Base-by-base conservation (phyloP, 345 rosid genomes). In the Tarenaya hassleriana region DNA sequence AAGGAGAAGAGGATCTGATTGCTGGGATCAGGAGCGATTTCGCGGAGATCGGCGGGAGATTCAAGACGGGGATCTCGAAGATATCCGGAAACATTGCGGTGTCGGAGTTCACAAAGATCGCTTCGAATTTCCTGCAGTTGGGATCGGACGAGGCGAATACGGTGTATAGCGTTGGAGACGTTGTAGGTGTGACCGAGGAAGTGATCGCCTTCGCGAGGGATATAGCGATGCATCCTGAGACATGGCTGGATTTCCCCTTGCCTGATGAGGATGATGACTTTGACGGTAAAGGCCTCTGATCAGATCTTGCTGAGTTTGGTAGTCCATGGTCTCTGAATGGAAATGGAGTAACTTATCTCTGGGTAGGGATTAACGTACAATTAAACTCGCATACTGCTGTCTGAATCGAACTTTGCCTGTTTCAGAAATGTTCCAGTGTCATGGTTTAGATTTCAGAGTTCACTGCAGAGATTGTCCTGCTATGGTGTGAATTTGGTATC, bases 161-260 rank as follows among this genome's bases (percentile, higher is more conserved):
- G 0, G 46, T 58, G 41, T 49, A 38, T 57, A 56, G 17, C 31
- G 45, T 7, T 33, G 55, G 16, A 11, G 56, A 63, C 48, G 78
- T 53, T 1, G 58, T 81, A 12, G 96, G 98, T 67, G 73, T 92
- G 32, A 84, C 82, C 4, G 88, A 82, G 32, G 96, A 88, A 77
- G 94, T 88, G 15, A 69, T 92, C 75, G 76, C 82, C 4, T 92
- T 88, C 41, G 98, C 96, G 0, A 71, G 77, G 49, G 90, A 92
- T 50, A 84, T 88, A 41, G 86, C 94, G 17, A 67, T 83, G 76
- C 96, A 87, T 78, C 96, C 96, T 0, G 95, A 92, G 71, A 88
- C 96, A 12, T 92, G 98, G 98, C 63, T 88, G 56, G 96, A 88
- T 79, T 88, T 88, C 20, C 94, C 98, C 11, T 77, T 88, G 13